phyloP scores from a whole-genome alignment of 106 monocot genomes.

The Triglochin maritima region DNA sequence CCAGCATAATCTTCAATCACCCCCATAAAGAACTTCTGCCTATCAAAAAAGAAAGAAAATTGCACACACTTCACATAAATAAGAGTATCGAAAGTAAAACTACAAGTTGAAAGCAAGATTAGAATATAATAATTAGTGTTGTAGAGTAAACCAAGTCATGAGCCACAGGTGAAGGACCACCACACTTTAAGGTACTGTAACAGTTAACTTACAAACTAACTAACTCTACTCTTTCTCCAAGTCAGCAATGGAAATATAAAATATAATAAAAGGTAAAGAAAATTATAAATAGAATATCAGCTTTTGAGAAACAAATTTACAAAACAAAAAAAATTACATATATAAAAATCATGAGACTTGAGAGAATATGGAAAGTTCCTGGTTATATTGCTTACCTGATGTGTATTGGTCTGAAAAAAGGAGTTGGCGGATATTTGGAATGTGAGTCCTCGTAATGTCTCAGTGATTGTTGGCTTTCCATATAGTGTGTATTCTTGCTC shows the following conservation, averaged over 20 bases:
- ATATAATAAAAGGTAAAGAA: background rate
- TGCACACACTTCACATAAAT: background rate
- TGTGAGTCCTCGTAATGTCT: slow-evolving; percentile 71
- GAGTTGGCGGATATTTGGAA: slow-evolving; percentile 96
- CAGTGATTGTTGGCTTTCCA: slow-evolving; percentile 82
- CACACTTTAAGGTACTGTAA: too few relatives aligned
- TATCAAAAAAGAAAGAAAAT: slow-evolving; percentile 8
- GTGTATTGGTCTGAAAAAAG: slow-evolving; percentile 93
- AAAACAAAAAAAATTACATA: background rate
- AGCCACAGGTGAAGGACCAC: too few relatives aligned
- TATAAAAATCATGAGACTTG: background rate
- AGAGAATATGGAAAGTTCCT: too few relatives aligned
- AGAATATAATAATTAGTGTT: background rate
- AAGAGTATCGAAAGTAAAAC: too few relatives aligned
- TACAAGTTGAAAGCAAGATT: background rate
- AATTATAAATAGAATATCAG: background rate
- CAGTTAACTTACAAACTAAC: too few relatives aligned
- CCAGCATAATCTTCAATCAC: slow-evolving; percentile 75
- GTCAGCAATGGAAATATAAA: background rate
- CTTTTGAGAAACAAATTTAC: background rate
- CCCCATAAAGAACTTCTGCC: slow-evolving; percentile 88
- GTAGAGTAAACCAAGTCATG: too few relatives aligned
- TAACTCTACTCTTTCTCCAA: too few relatives aligned
- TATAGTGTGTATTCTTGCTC: slow-evolving; percentile 73
- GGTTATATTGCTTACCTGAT: slow-evolving; percentile 42